phyloP scores from a whole-genome alignment of 1,284 basidiomycete species.

The Pseudozyma pruni region DNA sequence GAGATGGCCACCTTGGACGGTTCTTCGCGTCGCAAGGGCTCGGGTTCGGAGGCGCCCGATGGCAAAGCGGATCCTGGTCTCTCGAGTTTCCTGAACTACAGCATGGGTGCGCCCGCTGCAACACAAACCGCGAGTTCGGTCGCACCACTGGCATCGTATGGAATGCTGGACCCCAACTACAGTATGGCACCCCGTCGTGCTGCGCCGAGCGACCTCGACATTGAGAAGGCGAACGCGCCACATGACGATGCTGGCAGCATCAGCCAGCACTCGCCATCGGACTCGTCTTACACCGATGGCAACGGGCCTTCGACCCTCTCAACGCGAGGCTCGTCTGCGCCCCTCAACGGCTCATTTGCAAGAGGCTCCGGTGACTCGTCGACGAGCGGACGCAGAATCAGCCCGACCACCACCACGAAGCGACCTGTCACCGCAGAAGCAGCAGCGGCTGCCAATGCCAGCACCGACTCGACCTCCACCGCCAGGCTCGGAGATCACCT shows the following conservation, averaged over 20 bases:
- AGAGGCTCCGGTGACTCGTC: constrained; percentile 12
- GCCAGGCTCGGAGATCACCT: background rate
- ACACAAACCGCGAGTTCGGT: too few relatives aligned
- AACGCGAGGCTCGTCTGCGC: constrained; percentile 16
- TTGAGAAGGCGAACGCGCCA: constrained; percentile 14
- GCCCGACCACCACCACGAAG: constrained; percentile 1
- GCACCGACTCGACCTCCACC: background rate
- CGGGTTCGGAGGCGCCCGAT: background rate
- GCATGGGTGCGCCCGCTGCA: background rate
- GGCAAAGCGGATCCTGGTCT: constrained; percentile 13
- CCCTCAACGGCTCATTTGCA: constrained; percentile 30
- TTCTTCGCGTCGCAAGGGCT: constrained; percentile 4
- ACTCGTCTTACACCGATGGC: constrained; percentile 12
- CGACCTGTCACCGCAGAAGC: constrained; percentile 22
- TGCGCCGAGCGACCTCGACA: constrained; percentile 26
- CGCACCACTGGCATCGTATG: constrained; percentile 11
- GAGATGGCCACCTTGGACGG: constrained; percentile 25
- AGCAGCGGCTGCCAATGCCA: background rate
- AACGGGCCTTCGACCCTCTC: constrained; percentile 17
- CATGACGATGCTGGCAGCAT: constrained; percentile 17
- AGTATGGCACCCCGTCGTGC: constrained; percentile 22
- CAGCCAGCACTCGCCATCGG: constrained; percentile 28
- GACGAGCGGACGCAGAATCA: background rate
- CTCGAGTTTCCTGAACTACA: constrained; percentile 16
- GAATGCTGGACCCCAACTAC: constrained; percentile 39